A percentile compares a stretch with the other conserved stretches of the same genome.
Evolutionary conservation across 805 yeast species (phyloP).

Genomic region (Candida tallmaniae): DNA sequence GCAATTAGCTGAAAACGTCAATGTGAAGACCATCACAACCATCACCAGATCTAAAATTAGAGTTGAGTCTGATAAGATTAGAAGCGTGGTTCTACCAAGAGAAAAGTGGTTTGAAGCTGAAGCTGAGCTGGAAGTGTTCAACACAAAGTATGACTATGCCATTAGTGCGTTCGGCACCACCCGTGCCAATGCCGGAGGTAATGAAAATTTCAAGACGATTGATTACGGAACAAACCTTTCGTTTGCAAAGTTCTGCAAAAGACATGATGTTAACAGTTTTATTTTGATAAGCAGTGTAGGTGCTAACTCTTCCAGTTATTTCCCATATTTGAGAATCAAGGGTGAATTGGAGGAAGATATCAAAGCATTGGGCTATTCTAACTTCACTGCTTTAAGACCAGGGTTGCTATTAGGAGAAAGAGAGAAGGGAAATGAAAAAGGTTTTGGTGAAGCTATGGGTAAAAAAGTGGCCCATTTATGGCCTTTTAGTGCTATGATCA

Average conservation of each 20-base stretch:
- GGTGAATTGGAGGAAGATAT: constrained; percentile 74
- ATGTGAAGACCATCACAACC: constrained; percentile 40
- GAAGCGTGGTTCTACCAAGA: constrained; percentile 33
- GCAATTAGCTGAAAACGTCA: constrained; percentile 32
- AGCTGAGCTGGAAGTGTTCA: not conserved
- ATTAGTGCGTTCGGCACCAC: constrained; percentile 78
- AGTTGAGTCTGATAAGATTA: constrained; percentile 26
- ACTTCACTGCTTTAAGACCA: constrained; percentile 73
- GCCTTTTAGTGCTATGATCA: constrained; percentile 1
- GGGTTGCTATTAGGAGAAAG: constrained; percentile 70
- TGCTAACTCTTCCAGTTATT: constrained; percentile 53
- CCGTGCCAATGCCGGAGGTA: constrained; percentile 63
- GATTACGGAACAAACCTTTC: constrained; percentile 71
- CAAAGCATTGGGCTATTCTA: constrained; percentile 57
- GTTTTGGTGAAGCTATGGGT: constrained; percentile 1
- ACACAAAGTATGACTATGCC: constrained; percentile 31
- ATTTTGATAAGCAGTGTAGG: constrained; percentile 65
- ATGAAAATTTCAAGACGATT: constrained; percentile 63
- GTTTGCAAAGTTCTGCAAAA: constrained; percentile 70
- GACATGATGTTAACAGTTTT: constrained; percentile 60
- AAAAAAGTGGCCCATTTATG: constrained; percentile 1
- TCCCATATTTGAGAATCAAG: constrained; percentile 63
- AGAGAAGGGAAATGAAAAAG: constrained; percentile 30
- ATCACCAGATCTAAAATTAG: constrained; percentile 47
- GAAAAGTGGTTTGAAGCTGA: constrained; percentile 5